phyloP scores from a whole-genome alignment of 768 basidiomycete genomes.

The Amanita exitialis region DNA sequence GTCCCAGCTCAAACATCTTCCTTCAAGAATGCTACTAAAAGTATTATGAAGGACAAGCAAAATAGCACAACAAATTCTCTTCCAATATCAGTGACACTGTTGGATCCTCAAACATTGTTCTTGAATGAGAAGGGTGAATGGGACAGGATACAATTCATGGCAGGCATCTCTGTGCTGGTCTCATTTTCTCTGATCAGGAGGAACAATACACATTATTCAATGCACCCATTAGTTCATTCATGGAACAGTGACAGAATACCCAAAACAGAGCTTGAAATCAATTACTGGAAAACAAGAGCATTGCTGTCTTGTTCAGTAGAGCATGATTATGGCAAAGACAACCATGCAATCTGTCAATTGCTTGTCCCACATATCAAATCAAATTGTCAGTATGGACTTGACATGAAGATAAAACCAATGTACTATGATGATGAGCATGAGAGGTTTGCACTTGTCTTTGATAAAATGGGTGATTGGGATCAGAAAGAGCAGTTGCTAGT shows the following conservation, averaged over 20 bases:
- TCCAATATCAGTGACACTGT: background rate
- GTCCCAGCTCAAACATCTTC: no score
- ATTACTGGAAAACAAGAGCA: background rate
- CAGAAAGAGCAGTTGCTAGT: background rate
- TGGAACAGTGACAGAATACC: slow-evolving; percentile 2
- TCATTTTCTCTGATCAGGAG: slow-evolving; percentile 6
- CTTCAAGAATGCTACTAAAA: no score
- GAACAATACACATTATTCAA: background rate
- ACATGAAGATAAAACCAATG: background rate
- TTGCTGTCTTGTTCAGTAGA: slow-evolving; percentile 1
- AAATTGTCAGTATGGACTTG: background rate
- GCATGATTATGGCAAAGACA: background rate
- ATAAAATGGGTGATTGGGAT: background rate
- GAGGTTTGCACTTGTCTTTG: background rate
- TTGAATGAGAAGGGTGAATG: background rate
- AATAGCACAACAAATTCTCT: background rate
- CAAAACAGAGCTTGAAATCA: background rate
- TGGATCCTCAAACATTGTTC: background rate
- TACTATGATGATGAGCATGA: slow-evolving; percentile 3
- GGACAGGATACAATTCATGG: slow-evolving; percentile 8
- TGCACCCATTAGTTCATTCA: slow-evolving; percentile 9
- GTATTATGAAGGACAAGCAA: no score
- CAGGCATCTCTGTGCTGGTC: slow-evolving; percentile 10
- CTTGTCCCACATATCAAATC: slow-evolving; percentile 6
- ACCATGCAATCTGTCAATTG: background rate